Conservation (phyloP, 306 rosid genomes). For the Sindora glabra region DNA sequence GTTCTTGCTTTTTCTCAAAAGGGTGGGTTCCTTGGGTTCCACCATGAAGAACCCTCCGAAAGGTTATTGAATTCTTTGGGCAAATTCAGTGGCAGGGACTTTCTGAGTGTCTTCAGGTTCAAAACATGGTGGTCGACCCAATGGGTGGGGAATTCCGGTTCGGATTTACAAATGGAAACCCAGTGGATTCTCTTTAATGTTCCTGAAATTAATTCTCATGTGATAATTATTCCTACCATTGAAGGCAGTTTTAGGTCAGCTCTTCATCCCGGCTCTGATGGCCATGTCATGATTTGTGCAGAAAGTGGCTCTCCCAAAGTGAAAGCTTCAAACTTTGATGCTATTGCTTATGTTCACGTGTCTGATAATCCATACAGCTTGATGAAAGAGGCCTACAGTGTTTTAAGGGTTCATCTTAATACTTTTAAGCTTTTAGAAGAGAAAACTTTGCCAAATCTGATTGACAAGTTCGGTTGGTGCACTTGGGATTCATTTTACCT, state of each 20-base stretch:
- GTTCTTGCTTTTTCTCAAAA: conserved; percentile 40
- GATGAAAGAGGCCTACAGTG: conserved; percentile 71
- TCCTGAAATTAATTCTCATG: conserved; percentile 62
- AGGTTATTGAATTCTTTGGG: conserved; percentile 61
- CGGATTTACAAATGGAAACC: conserved; percentile 78
- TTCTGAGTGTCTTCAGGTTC: conserved; percentile 72
- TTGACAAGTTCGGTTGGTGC: conserved; percentile 92
- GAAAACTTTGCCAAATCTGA: conserved; percentile 43
- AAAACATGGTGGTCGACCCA: conserved; percentile 97
- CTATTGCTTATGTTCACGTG: conserved; percentile 58
- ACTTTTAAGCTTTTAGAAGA: conserved; percentile 74
- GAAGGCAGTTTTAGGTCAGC: conserved; percentile 67
- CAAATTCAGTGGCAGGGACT: conserved; percentile 41
- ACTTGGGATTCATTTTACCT: conserved; percentile 92
- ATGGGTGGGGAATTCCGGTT: conserved; percentile 81
- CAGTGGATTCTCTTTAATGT: conserved; percentile 69
- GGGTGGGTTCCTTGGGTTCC: conserved; percentile 80
- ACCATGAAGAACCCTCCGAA: conserved; percentile 34
- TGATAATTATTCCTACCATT: conserved; percentile 53
- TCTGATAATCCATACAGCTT: conserved; percentile 65
- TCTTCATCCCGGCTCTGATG: conserved; percentile 60
- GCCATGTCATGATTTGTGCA: conserved; percentile 48
- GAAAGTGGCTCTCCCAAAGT: conserved; percentile 71
- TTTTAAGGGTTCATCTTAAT: conserved; percentile 59
- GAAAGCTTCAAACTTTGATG: conserved; percentile 33